phyloP scores from a whole-genome alignment of 257 asterid species.

The Marsdenia floribunda region DNA sequence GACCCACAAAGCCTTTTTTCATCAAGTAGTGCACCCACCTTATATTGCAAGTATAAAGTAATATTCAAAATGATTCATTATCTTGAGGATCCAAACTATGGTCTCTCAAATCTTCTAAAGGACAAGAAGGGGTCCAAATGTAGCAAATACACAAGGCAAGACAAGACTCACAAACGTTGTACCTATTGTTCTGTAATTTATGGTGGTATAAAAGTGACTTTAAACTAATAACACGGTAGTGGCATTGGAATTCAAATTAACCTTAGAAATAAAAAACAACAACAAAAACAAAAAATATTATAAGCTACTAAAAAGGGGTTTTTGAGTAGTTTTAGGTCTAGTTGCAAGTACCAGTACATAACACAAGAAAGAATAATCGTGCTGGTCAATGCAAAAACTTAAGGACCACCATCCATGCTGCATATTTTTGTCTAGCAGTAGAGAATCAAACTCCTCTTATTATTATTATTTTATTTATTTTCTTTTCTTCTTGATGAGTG shows the following conservation, averaged over 20 bases:
- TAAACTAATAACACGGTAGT: constrained; percentile 17
- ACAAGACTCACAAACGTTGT: constrained; percentile 26
- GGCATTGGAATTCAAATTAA: constrained; percentile 21
- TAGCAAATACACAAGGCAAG: constrained; percentile 20
- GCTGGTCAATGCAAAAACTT: constrained; percentile 38
- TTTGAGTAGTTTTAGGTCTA: constrained; percentile 21
- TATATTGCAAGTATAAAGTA: constrained; percentile 11
- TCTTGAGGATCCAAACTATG: constrained; percentile 23
- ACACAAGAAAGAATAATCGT: constrained; percentile 30
- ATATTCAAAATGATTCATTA: constrained; percentile 27
- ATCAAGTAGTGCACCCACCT: constrained; percentile 17
- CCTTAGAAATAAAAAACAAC: constrained; percentile 1
- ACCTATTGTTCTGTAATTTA: constrained; percentile 13
- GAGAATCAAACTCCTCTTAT: background rate
- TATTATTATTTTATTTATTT: no score
- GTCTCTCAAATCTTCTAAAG: constrained; percentile 24
- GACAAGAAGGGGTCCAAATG: constrained; percentile 30
- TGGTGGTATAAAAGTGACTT: constrained; percentile 30
- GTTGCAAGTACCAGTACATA: constrained; percentile 18
- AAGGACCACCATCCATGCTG: constrained; percentile 50
- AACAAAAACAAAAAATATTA: background rate
- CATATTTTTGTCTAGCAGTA: constrained; percentile 28
- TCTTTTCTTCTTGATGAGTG: no score
- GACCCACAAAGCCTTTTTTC: constrained; percentile 14
- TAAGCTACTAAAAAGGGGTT: constrained; percentile 8